phyloP scores from a whole-genome alignment of 192 early-diverging fungal species.

The Rhizoclosmatium sp. region DNA sequence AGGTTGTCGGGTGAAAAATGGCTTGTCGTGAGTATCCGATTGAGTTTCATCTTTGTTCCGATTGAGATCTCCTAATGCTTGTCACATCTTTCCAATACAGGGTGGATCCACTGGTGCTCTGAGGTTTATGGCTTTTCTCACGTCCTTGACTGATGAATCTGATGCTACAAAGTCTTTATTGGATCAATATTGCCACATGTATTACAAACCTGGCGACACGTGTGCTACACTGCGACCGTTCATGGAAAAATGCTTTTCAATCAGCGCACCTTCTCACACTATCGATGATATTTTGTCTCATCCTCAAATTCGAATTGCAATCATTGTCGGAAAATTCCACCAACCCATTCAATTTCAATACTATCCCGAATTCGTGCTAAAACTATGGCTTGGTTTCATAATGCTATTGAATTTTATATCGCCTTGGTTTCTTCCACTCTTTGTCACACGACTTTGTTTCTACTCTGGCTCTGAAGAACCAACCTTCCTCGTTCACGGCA shows the following conservation, averaged over 20 bases:
- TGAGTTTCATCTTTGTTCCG: too few relatives aligned
- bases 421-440: conserved; percentile 6
- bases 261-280: conserved; percentile 29
- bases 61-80: neutral
- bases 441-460: conserved; percentile 41
- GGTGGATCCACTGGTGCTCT: conserved; percentile 50
- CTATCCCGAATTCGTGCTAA: conserved; percentile 38
- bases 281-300: conserved; percentile 28
- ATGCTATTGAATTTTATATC: conserved; percentile 36
- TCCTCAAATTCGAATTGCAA: conserved; percentile 40
- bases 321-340: conserved; percentile 42
- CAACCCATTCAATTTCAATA: neutral
- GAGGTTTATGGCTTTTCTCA: conserved; percentile 40
- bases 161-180: conserved; percentile 41
- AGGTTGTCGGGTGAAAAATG: conserved; percentile 38
- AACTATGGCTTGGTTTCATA: conserved; percentile 4
- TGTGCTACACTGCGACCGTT: conserved; percentile 31
- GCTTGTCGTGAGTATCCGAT: conserved; percentile 32
- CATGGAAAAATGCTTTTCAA: conserved; percentile 46
- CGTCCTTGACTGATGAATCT: conserved; percentile 17
- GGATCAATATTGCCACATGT: conserved; percentile 45
- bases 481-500: conserved; percentile 37
- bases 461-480: conserved; percentile 47
- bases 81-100: neutral
- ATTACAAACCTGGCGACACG: conserved; percentile 45